phyloP scores from a whole-genome alignment of 805 yeast species.

The Ogataea methanolica region DNA sequence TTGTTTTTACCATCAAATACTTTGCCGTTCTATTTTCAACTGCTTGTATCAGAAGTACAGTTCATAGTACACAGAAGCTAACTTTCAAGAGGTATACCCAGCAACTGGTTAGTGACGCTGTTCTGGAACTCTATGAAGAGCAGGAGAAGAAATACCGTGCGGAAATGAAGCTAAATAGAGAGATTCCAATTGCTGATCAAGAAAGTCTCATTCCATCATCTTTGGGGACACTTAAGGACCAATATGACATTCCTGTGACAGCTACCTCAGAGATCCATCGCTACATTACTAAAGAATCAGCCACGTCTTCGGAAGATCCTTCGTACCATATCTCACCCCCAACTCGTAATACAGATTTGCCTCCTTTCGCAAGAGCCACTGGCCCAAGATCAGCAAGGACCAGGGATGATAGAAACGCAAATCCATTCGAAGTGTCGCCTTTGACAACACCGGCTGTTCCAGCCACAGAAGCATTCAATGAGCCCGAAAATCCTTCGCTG shows the following conservation, averaged over 20 bases:
- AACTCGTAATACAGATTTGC: too few relatives aligned
- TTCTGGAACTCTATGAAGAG: slow-evolving; percentile 22
- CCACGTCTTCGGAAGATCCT: too few relatives aligned
- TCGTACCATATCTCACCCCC: too few relatives aligned
- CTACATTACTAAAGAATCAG: too few relatives aligned
- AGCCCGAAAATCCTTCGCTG: too few relatives aligned
- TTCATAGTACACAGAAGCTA: slow-evolving; percentile 4
- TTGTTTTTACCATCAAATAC: slow-evolving; percentile 43
- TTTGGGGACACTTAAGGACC: neutral
- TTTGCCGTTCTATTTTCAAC: slow-evolving; percentile 19
- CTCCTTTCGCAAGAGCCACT: too few relatives aligned
- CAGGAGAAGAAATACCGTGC: slow-evolving; percentile 14
- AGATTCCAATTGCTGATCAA: slow-evolving; percentile 14
- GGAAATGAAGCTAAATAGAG: slow-evolving; percentile 13
- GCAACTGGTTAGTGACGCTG: slow-evolving; percentile 25
- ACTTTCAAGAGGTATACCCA: slow-evolving; percentile 21
- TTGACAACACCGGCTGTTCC: too few relatives aligned
- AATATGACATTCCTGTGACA: too few relatives aligned
- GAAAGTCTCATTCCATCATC: slow-evolving; percentile 15
- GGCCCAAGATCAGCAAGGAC: too few relatives aligned
- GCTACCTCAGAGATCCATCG: too few relatives aligned
- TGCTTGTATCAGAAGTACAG: slow-evolving; percentile 13
- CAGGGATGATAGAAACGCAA: neutral
- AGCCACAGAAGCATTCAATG: too few relatives aligned
- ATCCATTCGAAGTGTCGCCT: neutral